Conservation (phyloP, 169 alveolate genomes). For the Plasmodium gaboni region DNA sequence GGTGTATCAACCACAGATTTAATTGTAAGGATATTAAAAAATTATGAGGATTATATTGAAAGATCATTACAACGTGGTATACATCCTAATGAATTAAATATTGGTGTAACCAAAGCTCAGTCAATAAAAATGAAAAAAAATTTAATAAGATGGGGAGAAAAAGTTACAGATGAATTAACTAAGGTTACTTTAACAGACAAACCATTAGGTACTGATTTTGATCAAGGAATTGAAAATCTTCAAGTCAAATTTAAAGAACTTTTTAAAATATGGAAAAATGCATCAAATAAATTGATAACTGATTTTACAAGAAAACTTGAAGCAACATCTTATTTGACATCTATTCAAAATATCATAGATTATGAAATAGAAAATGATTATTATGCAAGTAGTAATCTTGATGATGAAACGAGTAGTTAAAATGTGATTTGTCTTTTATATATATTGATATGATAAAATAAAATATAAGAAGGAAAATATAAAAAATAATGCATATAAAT, state of each 20-base stretch:
- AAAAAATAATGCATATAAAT: no score
- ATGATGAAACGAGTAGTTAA: constrained; percentile 46
- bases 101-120: constrained; percentile 92
- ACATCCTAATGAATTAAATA: constrained; percentile 93
- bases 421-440: neutral
- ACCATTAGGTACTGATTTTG: constrained; percentile 79
- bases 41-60: constrained; percentile 95
- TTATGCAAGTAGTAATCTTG: constrained; percentile 48
- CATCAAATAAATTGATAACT: constrained; percentile 66
- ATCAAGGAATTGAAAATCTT: constrained; percentile 73
- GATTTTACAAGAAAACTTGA: constrained; percentile 74
- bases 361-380: constrained; percentile 35
- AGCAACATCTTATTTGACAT: constrained; percentile 49
- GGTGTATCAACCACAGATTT: constrained; percentile 97
- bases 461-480: no score
- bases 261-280: constrained; percentile 75
- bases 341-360: constrained; percentile 47
- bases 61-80: constrained; percentile 95
- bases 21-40: constrained; percentile 93
- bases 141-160: constrained; percentile 90
- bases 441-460: no score
- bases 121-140: constrained; percentile 91
- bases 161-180: constrained; percentile 89
- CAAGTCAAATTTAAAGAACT: constrained; percentile 71
- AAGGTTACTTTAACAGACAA: constrained; percentile 92